Evolutionary conservation across 176 grass and related monocot genomes (phyloP).

Genomic region (Musa beccarii): DNA sequence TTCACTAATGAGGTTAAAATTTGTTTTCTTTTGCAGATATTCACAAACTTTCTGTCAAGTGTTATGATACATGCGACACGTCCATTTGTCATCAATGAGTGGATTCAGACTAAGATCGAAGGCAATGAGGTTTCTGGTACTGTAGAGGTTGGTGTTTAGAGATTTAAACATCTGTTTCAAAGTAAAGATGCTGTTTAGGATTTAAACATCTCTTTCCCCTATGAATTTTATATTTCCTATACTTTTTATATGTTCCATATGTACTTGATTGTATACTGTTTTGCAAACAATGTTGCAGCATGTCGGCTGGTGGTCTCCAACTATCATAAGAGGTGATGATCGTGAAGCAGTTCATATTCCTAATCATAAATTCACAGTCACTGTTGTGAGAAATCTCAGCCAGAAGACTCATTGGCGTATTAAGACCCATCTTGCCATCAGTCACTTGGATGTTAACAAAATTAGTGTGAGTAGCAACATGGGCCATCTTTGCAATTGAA

Average conservation of each 20-base stretch:
- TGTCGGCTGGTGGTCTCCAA: slow-evolving; percentile 96
- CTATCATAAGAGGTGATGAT: slow-evolving; percentile 90
- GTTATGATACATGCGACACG: slow-evolving; percentile 96
- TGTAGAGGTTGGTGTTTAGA: slow-evolving; percentile 58
- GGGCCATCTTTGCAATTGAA: slow-evolving; percentile 6
- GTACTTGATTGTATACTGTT: not conserved
- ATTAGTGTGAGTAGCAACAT: slow-evolving; percentile 60
- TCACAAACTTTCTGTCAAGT: slow-evolving; percentile 96
- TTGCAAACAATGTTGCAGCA: slow-evolving; percentile 35
- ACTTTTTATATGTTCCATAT: not conserved
- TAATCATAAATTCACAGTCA: slow-evolving; percentile 96
- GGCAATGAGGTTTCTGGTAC: slow-evolving; percentile 89
- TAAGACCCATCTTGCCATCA: slow-evolving; percentile 93
- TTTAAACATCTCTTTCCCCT: not conserved
- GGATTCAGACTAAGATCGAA: slow-evolving; percentile 90
- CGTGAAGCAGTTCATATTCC: slow-evolving; percentile 95
- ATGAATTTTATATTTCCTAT: too few species aligned
- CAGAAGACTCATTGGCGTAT: slow-evolving; percentile 94
- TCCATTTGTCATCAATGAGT: slow-evolving; percentile 87
- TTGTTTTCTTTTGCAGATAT: slow-evolving; percentile 50
- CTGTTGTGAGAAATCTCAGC: slow-evolving; percentile 78
- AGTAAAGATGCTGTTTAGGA: too few species aligned
- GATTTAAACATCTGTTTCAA: not conserved
- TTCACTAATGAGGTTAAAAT: not conserved
- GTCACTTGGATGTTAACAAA: slow-evolving; percentile 95